Evolutionary conservation across 2,329 filamentous ascomycete genomes (phyloP).

Genomic region (Apiospora koreana): DNA sequence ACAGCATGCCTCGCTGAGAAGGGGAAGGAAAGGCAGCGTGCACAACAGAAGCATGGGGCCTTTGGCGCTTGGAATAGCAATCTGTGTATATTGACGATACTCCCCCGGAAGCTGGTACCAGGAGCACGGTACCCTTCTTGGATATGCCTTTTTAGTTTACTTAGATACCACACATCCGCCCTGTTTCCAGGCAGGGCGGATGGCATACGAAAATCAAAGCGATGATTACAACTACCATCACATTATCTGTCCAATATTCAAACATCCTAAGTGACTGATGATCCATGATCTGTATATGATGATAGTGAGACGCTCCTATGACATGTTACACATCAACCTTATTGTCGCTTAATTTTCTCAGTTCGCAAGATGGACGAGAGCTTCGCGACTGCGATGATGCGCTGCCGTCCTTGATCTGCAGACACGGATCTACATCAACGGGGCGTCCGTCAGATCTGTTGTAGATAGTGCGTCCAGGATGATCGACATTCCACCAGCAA

Average conservation of each 20-base stretch:
- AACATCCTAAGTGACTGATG: neutral
- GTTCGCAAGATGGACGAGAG: neutral
- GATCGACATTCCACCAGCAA: neutral
- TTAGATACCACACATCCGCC: constrained; percentile 30
- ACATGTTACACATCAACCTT: neutral
- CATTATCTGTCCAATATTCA: too few species aligned
- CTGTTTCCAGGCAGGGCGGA: constrained; percentile 22
- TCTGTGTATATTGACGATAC: neutral
- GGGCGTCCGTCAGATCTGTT: neutral
- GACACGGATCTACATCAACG: neutral
- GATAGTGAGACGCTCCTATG: neutral
- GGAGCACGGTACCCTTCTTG: neutral
- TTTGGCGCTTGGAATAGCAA: neutral
- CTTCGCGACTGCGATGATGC: neutral
- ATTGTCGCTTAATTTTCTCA: neutral
- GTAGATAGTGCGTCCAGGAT: neutral
- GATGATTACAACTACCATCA: constrained; percentile 19
- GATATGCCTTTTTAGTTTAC: neutral
- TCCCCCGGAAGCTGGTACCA: neutral
- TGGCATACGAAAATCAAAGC: constrained; percentile 30
- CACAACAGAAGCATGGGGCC: neutral
- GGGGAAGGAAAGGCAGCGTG: neutral
- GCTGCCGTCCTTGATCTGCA: neutral
- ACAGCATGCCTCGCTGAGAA: neutral
- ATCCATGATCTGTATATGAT: neutral